Percentiles rank a stretch among this genome's conserved stretches.
These are phyloP conservation scores for Ogataea nakhonphanomensis DNA, from an alignment of 805 yeast species.

Conservation along the genomic window DNA sequence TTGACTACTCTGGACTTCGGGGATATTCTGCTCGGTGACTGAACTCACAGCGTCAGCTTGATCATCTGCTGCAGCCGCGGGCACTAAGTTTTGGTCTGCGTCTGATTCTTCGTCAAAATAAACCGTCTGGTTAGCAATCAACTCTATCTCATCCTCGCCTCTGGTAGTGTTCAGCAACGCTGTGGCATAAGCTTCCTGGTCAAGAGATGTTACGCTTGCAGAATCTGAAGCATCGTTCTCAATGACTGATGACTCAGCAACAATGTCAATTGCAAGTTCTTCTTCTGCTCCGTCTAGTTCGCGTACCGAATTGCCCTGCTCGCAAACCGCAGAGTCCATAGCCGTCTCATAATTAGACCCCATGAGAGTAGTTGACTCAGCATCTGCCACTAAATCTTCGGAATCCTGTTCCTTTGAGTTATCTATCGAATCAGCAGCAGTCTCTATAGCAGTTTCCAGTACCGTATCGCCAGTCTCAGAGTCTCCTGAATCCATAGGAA, in stretches of 20 bases:
- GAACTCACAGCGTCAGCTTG: too few relatives aligned
- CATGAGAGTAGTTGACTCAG: background rate
- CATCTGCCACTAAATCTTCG: background rate
- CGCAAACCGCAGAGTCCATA: background rate
- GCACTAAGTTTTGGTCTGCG: background rate
- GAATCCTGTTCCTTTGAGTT: background rate
- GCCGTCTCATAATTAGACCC: background rate
- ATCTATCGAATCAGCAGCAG: background rate
- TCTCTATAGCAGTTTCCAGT: slow-evolving; percentile 1
- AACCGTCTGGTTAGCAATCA: slow-evolving; percentile 26
- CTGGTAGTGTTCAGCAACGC: slow-evolving; percentile 25
- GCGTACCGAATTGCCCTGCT: background rate
- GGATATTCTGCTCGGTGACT: too few relatives aligned
- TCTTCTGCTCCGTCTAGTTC: slow-evolving; percentile 1
- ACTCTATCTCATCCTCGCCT: slow-evolving; percentile 12
- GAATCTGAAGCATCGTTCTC: slow-evolving; percentile 10
- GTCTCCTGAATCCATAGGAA: background rate
- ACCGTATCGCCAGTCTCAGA: slow-evolving; percentile 1
- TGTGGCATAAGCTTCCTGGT: slow-evolving; percentile 27
- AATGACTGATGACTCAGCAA: slow-evolving; percentile 29
- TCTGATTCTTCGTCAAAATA: slow-evolving; percentile 19
- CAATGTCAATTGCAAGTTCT: slow-evolving; percentile 13
- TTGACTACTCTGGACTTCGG: too few relatives aligned
- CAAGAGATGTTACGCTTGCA: slow-evolving; percentile 12
- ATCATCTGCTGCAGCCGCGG: too few relatives aligned